Percentiles rank a stretch among this genome's conserved stretches.
These are phyloP conservation scores for Plasmodium vinckei DNA, from an alignment of 169 alveolate species.

Conservation along the genomic window DNA sequence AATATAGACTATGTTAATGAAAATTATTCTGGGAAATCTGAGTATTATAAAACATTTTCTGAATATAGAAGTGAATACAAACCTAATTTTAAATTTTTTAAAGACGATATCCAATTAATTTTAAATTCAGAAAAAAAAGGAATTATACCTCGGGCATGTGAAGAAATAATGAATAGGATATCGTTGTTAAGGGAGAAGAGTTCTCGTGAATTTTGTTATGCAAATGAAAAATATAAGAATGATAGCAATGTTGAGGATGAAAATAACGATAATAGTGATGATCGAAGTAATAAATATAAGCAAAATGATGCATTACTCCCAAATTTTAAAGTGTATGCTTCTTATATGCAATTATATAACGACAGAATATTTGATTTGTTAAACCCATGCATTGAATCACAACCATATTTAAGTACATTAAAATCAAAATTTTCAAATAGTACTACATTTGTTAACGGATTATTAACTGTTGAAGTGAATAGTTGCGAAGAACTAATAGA, in stretches of 20 bases:
- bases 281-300: background rate
- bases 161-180: slow-evolving; percentile 77
- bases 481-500: slow-evolving; percentile 82
- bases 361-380: slow-evolving; percentile 82
- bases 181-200: slow-evolving; percentile 10
- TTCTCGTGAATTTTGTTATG: background rate
- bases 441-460: slow-evolving; percentile 70
- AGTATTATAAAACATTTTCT: slow-evolving; percentile 58
- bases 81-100: slow-evolving; percentile 26
- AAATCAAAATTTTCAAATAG: slow-evolving; percentile 46
- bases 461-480: slow-evolving; percentile 79
- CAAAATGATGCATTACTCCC: slow-evolving; percentile 27
- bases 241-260: background rate
- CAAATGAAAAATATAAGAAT: background rate
- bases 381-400: slow-evolving; percentile 73
- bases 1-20: slow-evolving; percentile 50
- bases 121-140: slow-evolving; percentile 79
- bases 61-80: slow-evolving; percentile 66
- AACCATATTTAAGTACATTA: slow-evolving; percentile 60
- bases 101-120: slow-evolving; percentile 49
- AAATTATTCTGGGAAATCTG: slow-evolving; percentile 56
- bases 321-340: slow-evolving; percentile 79
- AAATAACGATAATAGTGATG: background rate
- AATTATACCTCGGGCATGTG: slow-evolving; percentile 85
- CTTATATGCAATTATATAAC: slow-evolving; percentile 83